Evolutionary conservation across 2,329 filamentous ascomycete genomes (phyloP).

Genomic region (Curvularia sp.): DNA sequence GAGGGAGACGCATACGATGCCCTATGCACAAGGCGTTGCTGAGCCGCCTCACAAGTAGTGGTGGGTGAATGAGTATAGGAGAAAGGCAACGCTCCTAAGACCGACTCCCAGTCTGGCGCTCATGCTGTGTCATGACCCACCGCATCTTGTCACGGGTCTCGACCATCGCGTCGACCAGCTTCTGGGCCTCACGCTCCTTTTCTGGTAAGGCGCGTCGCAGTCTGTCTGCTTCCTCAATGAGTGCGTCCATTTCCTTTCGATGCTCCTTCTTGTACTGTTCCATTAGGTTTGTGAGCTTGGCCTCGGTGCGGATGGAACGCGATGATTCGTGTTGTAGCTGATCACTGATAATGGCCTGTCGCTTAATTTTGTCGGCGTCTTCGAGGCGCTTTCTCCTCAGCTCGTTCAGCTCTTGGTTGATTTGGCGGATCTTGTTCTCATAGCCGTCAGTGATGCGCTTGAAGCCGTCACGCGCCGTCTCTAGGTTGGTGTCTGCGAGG

Average conservation of each 20-base stretch:
- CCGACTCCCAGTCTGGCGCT: conserved; percentile 27
- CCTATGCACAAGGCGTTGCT: background rate
- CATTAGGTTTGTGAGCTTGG: conserved; percentile 66
- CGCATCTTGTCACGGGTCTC: conserved; percentile 71
- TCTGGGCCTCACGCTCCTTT: conserved; percentile 68
- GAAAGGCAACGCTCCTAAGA: background rate
- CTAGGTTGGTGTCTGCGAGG: conserved; percentile 66
- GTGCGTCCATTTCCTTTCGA: conserved; percentile 65
- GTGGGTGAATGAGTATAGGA: background rate
- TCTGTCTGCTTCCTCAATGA: conserved; percentile 64
- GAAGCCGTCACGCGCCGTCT: conserved; percentile 74
- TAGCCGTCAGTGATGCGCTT: conserved; percentile 67
- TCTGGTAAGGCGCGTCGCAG: conserved; percentile 63
- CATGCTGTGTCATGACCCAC: conserved; percentile 66
- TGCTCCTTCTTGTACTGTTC: conserved; percentile 70
- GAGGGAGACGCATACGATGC: conserved; percentile 1
- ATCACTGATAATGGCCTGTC: conserved; percentile 72
- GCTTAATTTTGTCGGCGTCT: conserved; percentile 50
- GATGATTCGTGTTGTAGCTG: conserved; percentile 75
- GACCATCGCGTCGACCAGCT: conserved; percentile 64
- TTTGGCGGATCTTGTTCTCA: conserved; percentile 58
- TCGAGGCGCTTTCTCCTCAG: conserved; percentile 38
- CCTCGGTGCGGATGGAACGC: conserved; percentile 66
- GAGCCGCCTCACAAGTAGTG: background rate
- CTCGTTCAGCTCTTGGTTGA: conserved; percentile 54